Evolutionary conservation across 1,139 yeast genomes (phyloP), one percentile per base, ranked within the genome.

Genomic region (Saccharomyces hybrid): DNA sequence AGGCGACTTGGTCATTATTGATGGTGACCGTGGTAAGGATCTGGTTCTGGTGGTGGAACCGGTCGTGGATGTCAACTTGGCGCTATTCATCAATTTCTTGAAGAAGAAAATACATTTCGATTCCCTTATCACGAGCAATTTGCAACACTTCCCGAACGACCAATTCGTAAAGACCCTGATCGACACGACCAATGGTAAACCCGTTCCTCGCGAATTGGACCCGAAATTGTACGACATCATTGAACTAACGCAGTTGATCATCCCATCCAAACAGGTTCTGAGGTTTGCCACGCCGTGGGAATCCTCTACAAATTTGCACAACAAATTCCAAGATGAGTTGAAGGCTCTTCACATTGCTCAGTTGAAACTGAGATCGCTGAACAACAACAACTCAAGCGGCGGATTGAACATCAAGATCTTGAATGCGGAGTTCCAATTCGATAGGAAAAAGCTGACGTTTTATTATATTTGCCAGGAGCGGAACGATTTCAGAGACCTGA

Each of bases 11-110:
- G 96, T 93, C 12, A 84, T 91, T 61, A 96, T 91, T 42, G 98
- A 93, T 70, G 99, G 98, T n/a, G 99, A 93, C 69, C 78, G 99
- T 52, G 99, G 99, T 47, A 78, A 87, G 53, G 99, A 93, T 73
- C 74, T 93, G 60, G 98, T 97, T 26, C 81, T 83, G 64, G 82
- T 93, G 47, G 80, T 84, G 38, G 83, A 82, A 61, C 77, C 87
- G 59, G 77, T 80, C 57, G 80, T 91, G 29, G 75, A 84, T 2
- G 74, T 84, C 47, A 91, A 88, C 61, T 85, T 88, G 65, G 97
- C 95, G 0, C 81, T 88, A 42, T 78, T 88, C 59, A 81, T 93
- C 67, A 90, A 90, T 70, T 86, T 88, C 64, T 72, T 86, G 65
- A 86, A 85, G 69, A 86, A 86, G 68, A 80, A 84, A 64, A 72